phyloP scores from a whole-genome alignment of 257 asterid species.

The Fraxinus anomala region DNA sequence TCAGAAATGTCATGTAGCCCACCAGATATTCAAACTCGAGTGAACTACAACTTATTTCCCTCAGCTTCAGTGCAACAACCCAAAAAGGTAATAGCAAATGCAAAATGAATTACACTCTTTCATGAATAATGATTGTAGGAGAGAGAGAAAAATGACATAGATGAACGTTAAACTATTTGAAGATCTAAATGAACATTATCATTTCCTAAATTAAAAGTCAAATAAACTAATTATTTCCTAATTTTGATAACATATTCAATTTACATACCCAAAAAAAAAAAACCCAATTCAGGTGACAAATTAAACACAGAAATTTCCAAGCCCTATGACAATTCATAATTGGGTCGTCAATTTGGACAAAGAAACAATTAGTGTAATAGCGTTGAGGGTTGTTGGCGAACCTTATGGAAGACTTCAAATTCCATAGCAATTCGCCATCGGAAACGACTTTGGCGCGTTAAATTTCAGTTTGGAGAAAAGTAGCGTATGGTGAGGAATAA shows the following conservation, averaged over 20 bases:
- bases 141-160: too few relatives aligned
- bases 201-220: too few relatives aligned
- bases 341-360: background rate
- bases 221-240: too few relatives aligned
- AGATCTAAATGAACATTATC: too few relatives aligned
- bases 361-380: background rate
- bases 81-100: too few relatives aligned
- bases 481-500: background rate
- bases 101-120: too few relatives aligned
- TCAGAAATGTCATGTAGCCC: background rate
- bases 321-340: background rate
- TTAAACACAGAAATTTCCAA: background rate
- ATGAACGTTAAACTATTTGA: too few relatives aligned
- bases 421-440: background rate
- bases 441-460: background rate
- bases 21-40: background rate
- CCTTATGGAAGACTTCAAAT: background rate
- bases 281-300: background rate
- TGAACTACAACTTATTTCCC: too few relatives aligned
- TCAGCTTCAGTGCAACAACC: too few relatives aligned
- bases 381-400: background rate
- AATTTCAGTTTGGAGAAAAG: background rate
- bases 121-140: too few relatives aligned
- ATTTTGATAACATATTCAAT: too few relatives aligned
- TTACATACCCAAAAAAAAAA: too few relatives aligned